Conservation (phyloP, 352 stramenopile genomes). For the Elongisporangium undulatum region DNA sequence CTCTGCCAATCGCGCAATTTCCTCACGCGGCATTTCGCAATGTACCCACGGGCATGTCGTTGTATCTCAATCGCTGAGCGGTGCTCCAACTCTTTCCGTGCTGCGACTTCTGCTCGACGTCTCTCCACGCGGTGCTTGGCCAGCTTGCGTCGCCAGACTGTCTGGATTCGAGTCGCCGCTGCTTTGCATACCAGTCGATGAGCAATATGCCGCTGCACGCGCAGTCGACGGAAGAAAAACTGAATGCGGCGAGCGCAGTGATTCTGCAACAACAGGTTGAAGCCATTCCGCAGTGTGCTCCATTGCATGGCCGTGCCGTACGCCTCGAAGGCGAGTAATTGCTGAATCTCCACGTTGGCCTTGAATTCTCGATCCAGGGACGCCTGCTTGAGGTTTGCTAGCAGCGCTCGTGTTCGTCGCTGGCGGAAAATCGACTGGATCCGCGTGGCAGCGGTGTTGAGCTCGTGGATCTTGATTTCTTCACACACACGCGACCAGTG, state of each 20-base stretch:
- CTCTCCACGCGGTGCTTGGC: slow-evolving; percentile 15
- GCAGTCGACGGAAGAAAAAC: slow-evolving; percentile 38
- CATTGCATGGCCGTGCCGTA: slow-evolving; percentile 53
- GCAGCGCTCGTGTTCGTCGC: slow-evolving; percentile 26
- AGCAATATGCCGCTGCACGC: slow-evolving; percentile 21
- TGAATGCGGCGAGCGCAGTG: slow-evolving; percentile 41
- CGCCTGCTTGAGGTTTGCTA: slow-evolving; percentile 30
- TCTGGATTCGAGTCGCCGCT: slow-evolving; percentile 31
- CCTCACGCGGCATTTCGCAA: slow-evolving; percentile 14
- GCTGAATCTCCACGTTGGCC: slow-evolving; percentile 31
- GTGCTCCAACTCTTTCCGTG: slow-evolving; percentile 11
- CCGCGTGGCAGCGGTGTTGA: slow-evolving; percentile 20
- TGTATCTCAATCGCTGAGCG: slow-evolving; percentile 26
- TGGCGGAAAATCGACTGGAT: slow-evolving; percentile 44
- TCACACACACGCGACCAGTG: slow-evolving; percentile 19
- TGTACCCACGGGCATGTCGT: slow-evolving; percentile 12
- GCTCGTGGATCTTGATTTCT: slow-evolving; percentile 15
- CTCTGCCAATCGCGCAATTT: slow-evolving; percentile 13
- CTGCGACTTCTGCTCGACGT: slow-evolving; percentile 4
- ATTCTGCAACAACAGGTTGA: slow-evolving; percentile 48
- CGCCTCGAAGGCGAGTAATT: slow-evolving; percentile 50
- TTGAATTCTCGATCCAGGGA: slow-evolving; percentile 35
- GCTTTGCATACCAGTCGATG: slow-evolving; percentile 12
- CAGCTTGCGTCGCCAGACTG: slow-evolving; percentile 21
- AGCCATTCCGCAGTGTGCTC: slow-evolving; percentile 45